A percentile compares a stretch with the other conserved stretches of the same genome.
phyloP scores from a whole-genome alignment of 2,329 filamentous ascomycete genomes.

The Diplodia corticola region DNA sequence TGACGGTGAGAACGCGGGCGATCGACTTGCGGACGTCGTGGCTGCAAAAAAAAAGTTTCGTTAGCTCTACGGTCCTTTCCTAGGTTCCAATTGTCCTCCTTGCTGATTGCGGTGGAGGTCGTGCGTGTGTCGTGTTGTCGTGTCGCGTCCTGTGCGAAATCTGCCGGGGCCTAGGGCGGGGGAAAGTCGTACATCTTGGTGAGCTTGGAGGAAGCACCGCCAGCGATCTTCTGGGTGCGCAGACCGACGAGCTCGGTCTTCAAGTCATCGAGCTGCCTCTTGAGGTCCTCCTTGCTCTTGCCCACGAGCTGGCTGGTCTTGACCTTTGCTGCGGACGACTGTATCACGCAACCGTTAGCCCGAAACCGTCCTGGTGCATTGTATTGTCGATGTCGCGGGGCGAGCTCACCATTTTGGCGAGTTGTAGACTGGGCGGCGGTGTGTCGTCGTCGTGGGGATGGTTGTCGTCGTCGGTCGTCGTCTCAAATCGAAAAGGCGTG shows the following conservation, averaged over 20 bases:
- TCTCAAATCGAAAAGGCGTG: slow-evolving; percentile 19
- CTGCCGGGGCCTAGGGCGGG: slow-evolving; percentile 30
- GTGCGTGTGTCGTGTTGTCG: neutral
- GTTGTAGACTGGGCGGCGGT: slow-evolving; percentile 30
- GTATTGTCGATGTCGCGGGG: slow-evolving; percentile 14
- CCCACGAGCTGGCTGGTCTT: slow-evolving; percentile 96
- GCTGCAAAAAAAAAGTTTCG: slow-evolving; percentile 53
- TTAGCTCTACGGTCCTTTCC: slow-evolving; percentile 16
- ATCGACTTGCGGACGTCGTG: slow-evolving; percentile 99
- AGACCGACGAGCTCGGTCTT: slow-evolving; percentile 96
- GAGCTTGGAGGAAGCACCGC: slow-evolving; percentile 90
- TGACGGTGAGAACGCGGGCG: slow-evolving; percentile 96
- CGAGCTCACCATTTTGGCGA: slow-evolving; percentile 38
- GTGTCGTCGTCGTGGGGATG: slow-evolving; percentile 19
- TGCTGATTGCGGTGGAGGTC: neutral
- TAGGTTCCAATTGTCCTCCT: neutral
- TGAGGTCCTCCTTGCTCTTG: slow-evolving; percentile 99
- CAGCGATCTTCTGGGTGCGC: slow-evolving; percentile 96
- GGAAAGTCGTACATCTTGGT: slow-evolving; percentile 80
- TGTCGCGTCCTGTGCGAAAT: slow-evolving; percentile 2
- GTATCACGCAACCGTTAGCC: slow-evolving; percentile 35
- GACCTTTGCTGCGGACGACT: slow-evolving; percentile 71
- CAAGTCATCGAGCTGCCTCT: slow-evolving; percentile 90
- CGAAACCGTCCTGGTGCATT: slow-evolving; percentile 21
- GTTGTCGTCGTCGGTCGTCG: slow-evolving; percentile 26